These are phyloP conservation scores for Chytridium lagenaria DNA, from an alignment of 371 early-diverging fungal genomes.

Conservation along the genomic window DNA sequence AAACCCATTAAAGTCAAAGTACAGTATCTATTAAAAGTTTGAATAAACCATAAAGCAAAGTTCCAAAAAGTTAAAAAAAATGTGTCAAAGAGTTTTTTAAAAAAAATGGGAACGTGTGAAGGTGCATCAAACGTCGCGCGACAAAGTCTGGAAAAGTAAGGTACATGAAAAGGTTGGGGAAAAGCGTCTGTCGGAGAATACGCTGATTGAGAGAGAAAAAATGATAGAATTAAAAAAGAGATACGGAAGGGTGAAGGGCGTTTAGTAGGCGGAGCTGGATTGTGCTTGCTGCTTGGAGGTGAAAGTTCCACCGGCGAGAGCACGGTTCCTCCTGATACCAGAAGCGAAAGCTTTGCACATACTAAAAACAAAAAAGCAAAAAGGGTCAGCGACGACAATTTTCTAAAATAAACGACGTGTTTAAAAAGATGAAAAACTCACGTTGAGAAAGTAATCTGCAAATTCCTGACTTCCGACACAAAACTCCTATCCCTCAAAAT, in stretches of 20 bases:
- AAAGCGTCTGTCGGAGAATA: too few species aligned
- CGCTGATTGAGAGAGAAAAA: neutral
- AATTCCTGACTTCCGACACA: neutral
- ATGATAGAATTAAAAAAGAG: neutral
- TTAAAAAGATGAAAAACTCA: too few species aligned
- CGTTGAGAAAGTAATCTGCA: constrained; percentile 9
- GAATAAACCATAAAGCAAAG: too few species aligned
- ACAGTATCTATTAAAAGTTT: too few species aligned
- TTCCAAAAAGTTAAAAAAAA: too few species aligned
- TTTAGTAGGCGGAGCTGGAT: neutral
- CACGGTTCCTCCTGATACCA: constrained; percentile 10
- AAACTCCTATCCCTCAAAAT: constrained; percentile 10
- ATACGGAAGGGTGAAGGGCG: neutral
- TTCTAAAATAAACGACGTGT: too few species aligned
- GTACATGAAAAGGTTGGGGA: too few species aligned
- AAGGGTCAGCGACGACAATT: neutral
- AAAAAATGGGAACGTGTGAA: too few species aligned
- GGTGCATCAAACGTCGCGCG: too few species aligned
- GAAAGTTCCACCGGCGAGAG: neutral
- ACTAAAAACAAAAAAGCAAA: neutral
- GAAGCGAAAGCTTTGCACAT: constrained; percentile 9
- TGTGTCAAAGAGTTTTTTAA: too few species aligned
- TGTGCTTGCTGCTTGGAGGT: neutral
- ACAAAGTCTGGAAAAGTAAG: too few species aligned
- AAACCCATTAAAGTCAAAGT: too few species aligned